These are phyloP conservation scores for Penicillium carneum DNA, from an alignment of 2,329 filamentous ascomycete genomes.

Conservation along the genomic window DNA sequence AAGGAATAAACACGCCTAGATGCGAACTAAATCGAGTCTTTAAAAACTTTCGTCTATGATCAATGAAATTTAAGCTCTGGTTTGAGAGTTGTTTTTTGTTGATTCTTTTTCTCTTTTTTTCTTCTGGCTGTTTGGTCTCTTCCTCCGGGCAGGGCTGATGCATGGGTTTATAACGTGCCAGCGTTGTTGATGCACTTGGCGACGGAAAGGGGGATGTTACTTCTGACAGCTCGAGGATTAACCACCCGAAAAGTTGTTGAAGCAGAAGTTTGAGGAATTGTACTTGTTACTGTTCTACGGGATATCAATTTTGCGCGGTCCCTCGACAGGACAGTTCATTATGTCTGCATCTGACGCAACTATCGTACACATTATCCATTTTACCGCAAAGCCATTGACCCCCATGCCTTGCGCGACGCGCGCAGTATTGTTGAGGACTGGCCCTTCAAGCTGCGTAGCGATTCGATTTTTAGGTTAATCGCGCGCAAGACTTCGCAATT, in stretches of 20 bases:
- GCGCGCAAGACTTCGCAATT: not conserved
- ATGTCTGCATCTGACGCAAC: constrained; percentile 26
- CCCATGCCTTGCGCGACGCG: not conserved
- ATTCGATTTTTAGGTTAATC: not conserved
- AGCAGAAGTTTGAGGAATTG: not conserved
- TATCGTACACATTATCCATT: constrained; percentile 27
- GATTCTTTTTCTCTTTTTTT: not conserved
- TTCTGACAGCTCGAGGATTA: not conserved
- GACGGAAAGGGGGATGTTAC: not conserved
- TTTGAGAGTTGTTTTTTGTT: constrained; percentile 22
- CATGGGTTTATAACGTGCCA: not conserved
- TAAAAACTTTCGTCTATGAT: constrained; percentile 31
- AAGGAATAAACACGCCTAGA: constrained; percentile 74
- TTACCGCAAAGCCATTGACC: not conserved
- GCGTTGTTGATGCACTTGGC: not conserved
- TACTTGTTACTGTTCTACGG: not conserved
- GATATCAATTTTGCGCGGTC: not conserved
- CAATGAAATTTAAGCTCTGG: constrained; percentile 36
- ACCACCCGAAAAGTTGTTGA: not conserved
- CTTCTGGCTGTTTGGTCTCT: not conserved
- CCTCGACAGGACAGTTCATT: constrained; percentile 21
- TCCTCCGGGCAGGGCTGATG: not conserved
- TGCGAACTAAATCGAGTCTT: constrained; percentile 21
- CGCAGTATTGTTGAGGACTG: not conserved
- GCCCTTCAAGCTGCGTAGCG: not conserved